Evolutionary conservation across 2,329 filamentous ascomycete genomes (phyloP).

Genomic region (Anthostomella pinea): DNA sequence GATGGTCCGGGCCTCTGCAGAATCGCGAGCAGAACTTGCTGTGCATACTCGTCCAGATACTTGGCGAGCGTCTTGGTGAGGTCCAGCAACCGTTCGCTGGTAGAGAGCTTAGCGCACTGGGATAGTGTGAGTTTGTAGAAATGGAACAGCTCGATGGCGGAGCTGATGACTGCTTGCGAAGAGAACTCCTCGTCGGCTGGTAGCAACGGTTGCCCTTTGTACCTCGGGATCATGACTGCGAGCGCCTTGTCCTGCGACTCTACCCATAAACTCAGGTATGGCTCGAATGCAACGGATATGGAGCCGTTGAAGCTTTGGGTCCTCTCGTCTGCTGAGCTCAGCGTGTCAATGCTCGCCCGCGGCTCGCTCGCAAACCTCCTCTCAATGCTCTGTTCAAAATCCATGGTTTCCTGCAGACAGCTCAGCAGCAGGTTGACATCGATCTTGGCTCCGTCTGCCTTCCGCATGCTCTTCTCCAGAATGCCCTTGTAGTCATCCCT

Average conservation of each 20-base stretch:
- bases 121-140: conserved; percentile 92
- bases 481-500: conserved; percentile 94
- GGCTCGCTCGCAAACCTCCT: conserved; percentile 72
- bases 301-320: conserved; percentile 79
- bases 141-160: conserved; percentile 94
- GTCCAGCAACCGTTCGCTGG: conserved; percentile 81
- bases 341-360: conserved; percentile 83
- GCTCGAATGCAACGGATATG: conserved; percentile 95
- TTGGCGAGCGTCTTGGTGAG: conserved; percentile 82
- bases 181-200: conserved; percentile 89
- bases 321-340: conserved; percentile 74
- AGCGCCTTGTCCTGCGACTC: conserved; percentile 92
- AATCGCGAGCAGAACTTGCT: conserved; percentile 80
- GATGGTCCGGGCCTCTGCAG: conserved; percentile 55
- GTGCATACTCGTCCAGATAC: conserved; percentile 92
- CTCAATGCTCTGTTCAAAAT: conserved; percentile 93
- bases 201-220: conserved; percentile 77
- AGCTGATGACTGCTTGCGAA: conserved; percentile 82
- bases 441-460: conserved; percentile 70
- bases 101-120: conserved; percentile 94
- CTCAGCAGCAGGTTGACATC: conserved; percentile 87
- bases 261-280: conserved; percentile 95
- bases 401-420: conserved; percentile 90
- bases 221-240: conserved; percentile 79
- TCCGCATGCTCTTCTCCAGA: conserved; percentile 80